Base-by-base conservation (phyloP, 2,329 filamentous ascomycete genomes). In the Curvularia eragrostidis region DNA sequence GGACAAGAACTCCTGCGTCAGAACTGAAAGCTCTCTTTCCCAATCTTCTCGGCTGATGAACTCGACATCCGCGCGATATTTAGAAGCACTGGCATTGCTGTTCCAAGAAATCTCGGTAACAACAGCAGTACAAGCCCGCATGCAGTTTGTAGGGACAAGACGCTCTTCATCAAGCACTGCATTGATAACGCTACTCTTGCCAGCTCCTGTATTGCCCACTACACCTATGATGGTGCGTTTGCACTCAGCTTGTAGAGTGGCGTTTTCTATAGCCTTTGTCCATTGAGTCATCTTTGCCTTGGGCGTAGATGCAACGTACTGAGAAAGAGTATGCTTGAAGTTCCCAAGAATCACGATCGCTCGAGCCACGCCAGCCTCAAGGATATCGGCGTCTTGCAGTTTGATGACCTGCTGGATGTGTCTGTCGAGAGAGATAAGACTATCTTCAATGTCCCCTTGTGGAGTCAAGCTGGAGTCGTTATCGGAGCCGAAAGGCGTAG, bases 141-240 rank as follows among this genome's bases (percentile, higher is more conserved):
- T 84, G 66, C 85, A 85, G 61, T 84, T 85, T 0, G 83, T 85
- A 0, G 82, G 81, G 0, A 80, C 79, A 15, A 85, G 73, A n/a
- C 82, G 78, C 61, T 88, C 84, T 63, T 89, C 84, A 28, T 88
- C 85, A 0, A 89, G 76, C 32, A 89, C 67, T 0, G 86, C 86
- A 64, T 89, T 89, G 69, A 89, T 87, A 0, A 88, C 76, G 1
- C 83, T 85, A 19, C 81, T 85, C 66, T 89, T 89, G 0, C 87
- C 87, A 1, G 84, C 82, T 0, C 86, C 86, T 0, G 87, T 89
- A 52, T 82, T 85, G 0, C 86, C 87, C 2, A 87, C 81, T 1
- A 89, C 82, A 5, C 85, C 86, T 18, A 89, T 78, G 0, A 88
- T 77, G 1, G 79, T 79, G 15, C 76, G 74, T 10, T 79, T 80